phyloP scores from a whole-genome alignment of 345 rosid species.

The Salix exigua region DNA sequence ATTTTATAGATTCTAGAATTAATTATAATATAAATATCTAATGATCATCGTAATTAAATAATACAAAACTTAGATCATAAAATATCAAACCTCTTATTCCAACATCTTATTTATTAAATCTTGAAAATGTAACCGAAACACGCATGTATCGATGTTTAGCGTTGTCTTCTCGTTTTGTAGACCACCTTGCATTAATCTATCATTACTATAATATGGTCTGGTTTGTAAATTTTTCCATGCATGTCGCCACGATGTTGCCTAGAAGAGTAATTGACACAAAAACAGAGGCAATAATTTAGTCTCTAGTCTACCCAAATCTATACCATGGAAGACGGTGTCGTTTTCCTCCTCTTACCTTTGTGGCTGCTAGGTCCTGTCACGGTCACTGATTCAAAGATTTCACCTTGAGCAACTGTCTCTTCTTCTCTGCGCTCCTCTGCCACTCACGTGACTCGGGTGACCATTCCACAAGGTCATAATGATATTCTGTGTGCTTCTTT shows the following conservation, averaged over 20 bases:
- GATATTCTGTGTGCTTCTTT: background rate
- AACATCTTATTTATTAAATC: too few relatives aligned
- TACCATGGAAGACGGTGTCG: background rate
- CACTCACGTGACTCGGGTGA: background rate
- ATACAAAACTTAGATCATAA: too few relatives aligned
- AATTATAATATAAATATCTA: too few relatives aligned
- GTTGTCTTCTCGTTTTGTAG: slow-evolving; percentile 9
- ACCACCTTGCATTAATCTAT: background rate
- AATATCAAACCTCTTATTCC: too few relatives aligned
- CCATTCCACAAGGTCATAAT: background rate
- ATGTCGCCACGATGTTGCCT: background rate
- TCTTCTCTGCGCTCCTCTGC: background rate
- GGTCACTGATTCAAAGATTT: background rate
- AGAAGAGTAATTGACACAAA: background rate
- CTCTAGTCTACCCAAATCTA: background rate
- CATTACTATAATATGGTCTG: background rate
- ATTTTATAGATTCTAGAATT: fast-evolving
- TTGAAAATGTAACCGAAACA: background rate
- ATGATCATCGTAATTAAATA: too few relatives aligned
- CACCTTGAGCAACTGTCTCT: too few relatives aligned
- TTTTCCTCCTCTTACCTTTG: background rate
- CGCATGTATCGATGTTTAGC: background rate
- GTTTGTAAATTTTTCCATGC: background rate
- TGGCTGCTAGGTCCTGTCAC: background rate
- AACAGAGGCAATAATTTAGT: background rate